Conservation (phyloP, 2,329 filamentous ascomycete genomes). For the Trichoderma arundinaceum region DNA sequence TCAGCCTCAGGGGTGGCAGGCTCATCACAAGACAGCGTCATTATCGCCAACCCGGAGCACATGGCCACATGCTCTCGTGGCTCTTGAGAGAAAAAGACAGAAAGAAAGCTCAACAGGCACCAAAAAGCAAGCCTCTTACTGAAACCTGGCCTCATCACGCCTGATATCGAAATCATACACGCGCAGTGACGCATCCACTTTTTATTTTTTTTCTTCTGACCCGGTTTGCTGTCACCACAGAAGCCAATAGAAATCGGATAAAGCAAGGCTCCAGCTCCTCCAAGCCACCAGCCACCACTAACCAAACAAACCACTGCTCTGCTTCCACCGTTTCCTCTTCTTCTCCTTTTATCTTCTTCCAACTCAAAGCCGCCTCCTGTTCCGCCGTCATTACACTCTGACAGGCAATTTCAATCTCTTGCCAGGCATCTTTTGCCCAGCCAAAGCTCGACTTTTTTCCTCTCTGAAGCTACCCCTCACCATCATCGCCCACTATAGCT, state of each 20-base stretch:
- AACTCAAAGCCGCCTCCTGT: background rate
- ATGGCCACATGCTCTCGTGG: conserved; percentile 16
- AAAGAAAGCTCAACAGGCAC: background rate
- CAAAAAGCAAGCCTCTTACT: background rate
- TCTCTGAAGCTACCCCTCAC: conserved; percentile 21
- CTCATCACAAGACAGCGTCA: conserved; percentile 25
- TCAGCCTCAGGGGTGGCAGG: background rate
- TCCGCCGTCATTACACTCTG: background rate
- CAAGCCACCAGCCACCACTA: conserved; percentile 18
- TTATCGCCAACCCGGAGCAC: conserved; percentile 1
- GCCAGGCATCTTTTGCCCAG: background rate
- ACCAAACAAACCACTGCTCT: conserved; percentile 1
- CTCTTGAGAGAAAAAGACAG: background rate
- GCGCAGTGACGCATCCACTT: conserved; percentile 27
- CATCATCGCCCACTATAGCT: no score
- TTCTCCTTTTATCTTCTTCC: background rate
- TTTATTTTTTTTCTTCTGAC: background rate
- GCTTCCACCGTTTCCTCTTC: background rate
- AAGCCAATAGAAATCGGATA: conserved; percentile 26
- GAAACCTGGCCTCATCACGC: conserved; percentile 31
- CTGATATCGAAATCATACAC: conserved; percentile 1
- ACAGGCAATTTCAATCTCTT: background rate
- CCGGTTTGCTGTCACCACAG: conserved; percentile 6
- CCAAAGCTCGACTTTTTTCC: background rate
- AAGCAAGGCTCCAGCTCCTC: conserved; percentile 27